A percentile compares a stretch with the other conserved stretches of the same genome.
phyloP scores from a whole-genome alignment of 257 asterid species.

The Jaltomata sinuosa region DNA sequence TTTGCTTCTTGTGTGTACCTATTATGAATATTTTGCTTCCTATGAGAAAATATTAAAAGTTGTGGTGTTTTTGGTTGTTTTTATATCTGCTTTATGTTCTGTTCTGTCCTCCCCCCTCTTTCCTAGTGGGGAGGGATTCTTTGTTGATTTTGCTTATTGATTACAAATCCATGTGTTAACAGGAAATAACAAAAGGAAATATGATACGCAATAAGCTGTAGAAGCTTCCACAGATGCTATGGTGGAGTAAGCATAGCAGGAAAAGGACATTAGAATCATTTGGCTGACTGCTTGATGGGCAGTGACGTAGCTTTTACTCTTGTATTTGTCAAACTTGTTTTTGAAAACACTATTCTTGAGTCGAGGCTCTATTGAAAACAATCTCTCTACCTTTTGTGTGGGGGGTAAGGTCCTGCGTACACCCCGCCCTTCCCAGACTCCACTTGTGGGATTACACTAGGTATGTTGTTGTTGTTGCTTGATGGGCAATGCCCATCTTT shows the following conservation, averaged over 20 bases:
- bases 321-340: not conserved
- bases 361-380: not conserved
- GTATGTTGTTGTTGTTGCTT: not conserved
- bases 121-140: not conserved
- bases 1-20: not conserved
- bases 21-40: not conserved
- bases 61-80: not conserved
- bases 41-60: not conserved
- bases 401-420: not conserved
- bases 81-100: not conserved
- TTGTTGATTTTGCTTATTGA: not conserved
- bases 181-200: constrained; percentile 38
- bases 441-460: too few relatives aligned
- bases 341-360: not conserved
- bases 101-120: not conserved
- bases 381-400: not conserved
- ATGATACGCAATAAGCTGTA: constrained; percentile 18
- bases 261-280: not conserved
- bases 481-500: not conserved
- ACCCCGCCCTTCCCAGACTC: too few relatives aligned
- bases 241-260: constrained; percentile 34
- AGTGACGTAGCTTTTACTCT: not conserved
- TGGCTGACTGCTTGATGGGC: not conserved
- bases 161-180: constrained; percentile 5
- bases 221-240: constrained; percentile 39